A percentile compares a stretch with the other conserved stretches of the same genome.
These are phyloP conservation scores for Protomyces arabidopsidicola DNA, from an alignment of 1,139 yeast species.

Conservation along the genomic window DNA sequence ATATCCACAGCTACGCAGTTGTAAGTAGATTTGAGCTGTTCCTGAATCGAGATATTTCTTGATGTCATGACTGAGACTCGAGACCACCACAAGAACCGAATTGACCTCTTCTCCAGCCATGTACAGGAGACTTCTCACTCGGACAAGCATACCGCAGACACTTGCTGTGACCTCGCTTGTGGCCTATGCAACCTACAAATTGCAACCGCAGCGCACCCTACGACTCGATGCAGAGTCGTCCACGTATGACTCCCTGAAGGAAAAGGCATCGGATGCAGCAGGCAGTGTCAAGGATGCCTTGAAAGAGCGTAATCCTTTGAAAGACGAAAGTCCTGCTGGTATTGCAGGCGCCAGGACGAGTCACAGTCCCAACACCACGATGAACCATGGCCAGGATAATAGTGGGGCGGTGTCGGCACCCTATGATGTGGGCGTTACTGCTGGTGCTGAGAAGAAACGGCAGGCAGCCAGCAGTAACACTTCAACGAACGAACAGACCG, in stretches of 20 bases:
- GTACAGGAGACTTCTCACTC: neutral
- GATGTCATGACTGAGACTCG: neutral
- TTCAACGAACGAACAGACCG: conserved; percentile 6
- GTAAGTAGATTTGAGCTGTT: neutral
- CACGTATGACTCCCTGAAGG: conserved; percentile 4
- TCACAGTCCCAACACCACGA: conserved; percentile 13
- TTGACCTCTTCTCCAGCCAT: neutral
- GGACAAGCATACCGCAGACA: neutral
- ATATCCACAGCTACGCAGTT: neutral
- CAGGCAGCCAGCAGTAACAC: conserved; percentile 13
- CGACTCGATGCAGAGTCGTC: neutral
- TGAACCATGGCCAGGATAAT: conserved; percentile 21
- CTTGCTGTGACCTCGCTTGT: neutral
- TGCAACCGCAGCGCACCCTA: neutral
- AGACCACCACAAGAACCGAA: neutral
- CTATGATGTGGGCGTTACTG: neutral
- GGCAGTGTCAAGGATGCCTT: conserved; percentile 2
- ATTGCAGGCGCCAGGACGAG: conserved; percentile 18
- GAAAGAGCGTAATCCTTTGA: conserved; percentile 5
- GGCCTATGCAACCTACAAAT: neutral
- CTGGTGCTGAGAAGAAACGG: conserved; percentile 24
- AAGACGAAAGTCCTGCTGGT: conserved; percentile 22
- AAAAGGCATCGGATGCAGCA: conserved; percentile 3
- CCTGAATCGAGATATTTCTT: too few species aligned
- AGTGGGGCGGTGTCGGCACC: conserved; percentile 15